A percentile compares a stretch with the other conserved stretches of the same genome.
phyloP scores from a whole-genome alignment of 2,329 filamentous ascomycete genomes.

The Stylonectria norvegica region DNA sequence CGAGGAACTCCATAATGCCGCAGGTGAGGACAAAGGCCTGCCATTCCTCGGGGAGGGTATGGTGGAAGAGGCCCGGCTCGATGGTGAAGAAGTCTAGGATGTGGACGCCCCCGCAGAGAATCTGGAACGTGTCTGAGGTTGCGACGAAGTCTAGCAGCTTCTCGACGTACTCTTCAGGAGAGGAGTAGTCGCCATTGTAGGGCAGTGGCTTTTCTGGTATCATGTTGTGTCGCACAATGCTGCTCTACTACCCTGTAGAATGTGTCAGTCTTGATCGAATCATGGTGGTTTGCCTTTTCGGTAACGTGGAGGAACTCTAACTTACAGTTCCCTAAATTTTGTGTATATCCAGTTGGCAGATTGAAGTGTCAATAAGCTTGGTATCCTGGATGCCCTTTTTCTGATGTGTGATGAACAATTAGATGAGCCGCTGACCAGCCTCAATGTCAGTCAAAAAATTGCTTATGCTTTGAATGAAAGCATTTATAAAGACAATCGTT shows the following conservation, averaged over 20 bases:
- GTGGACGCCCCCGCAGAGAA: conserved; percentile 94
- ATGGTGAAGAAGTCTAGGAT: conserved; percentile 94
- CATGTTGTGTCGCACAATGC: conserved; percentile 33
- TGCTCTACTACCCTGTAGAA: conserved; percentile 19
- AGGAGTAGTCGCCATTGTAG: conserved; percentile 64
- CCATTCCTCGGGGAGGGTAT: conserved; percentile 77
- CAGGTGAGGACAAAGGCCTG: conserved; percentile 68
- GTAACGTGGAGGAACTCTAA: too few relatives aligned
- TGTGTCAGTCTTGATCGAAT: background rate
- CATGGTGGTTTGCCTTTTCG: background rate
- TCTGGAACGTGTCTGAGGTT: conserved; percentile 72
- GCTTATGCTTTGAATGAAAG: too few relatives aligned
- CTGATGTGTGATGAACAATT: too few relatives aligned
- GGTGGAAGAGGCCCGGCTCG: conserved; percentile 76
- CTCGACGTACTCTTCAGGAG: conserved; percentile 73
- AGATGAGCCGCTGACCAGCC: too few relatives aligned
- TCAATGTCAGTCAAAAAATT: too few relatives aligned
- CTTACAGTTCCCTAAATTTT: too few relatives aligned
- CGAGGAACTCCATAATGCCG: conserved; percentile 71
- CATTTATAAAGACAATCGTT: too few relatives aligned
- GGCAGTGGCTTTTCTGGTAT: conserved; percentile 59
- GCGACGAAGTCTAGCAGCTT: conserved; percentile 74
- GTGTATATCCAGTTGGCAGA: too few relatives aligned
- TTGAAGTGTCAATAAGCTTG: too few relatives aligned
- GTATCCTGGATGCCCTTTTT: too few relatives aligned